Conservation (phyloP, 2,329 filamentous ascomycete species). For the Proliferodiscus dingleyae region DNA sequence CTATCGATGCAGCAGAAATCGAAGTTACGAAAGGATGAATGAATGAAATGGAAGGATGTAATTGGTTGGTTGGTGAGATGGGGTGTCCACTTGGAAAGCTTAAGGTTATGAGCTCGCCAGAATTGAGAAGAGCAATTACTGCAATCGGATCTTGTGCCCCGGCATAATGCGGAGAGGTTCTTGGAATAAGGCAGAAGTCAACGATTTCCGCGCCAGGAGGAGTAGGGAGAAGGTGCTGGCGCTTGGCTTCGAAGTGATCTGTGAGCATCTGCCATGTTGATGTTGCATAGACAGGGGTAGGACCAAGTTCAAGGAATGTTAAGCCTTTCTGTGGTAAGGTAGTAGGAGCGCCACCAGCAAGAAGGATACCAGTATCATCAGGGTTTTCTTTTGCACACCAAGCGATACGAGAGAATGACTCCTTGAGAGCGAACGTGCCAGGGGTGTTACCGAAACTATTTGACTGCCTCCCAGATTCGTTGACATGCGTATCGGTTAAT, state of each 20-base stretch:
- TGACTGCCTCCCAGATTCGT: constrained; percentile 52
- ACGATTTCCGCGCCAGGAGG: constrained; percentile 72
- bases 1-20: constrained; percentile 66
- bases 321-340: constrained; percentile 68
- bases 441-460: constrained; percentile 39
- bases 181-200: constrained; percentile 79
- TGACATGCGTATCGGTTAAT: constrained; percentile 66
- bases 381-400: constrained; percentile 96
- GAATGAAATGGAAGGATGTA: constrained; percentile 81
- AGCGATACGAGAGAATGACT: constrained; percentile 71
- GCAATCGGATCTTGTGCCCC: constrained; percentile 90
- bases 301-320: constrained; percentile 83
- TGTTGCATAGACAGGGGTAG: constrained; percentile 85
- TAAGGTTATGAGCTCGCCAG: constrained; percentile 83
- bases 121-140: constrained; percentile 71
- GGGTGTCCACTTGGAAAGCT: constrained; percentile 90
- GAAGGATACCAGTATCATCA: constrained; percentile 83
- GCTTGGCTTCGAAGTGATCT: constrained; percentile 74
- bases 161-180: constrained; percentile 76
- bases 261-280: constrained; percentile 81
- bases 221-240: constrained; percentile 65
- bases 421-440: constrained; percentile 55
- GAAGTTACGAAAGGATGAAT: constrained; percentile 84
- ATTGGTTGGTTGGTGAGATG: constrained; percentile 86
- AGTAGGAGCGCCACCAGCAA: constrained; percentile 73